phyloP scores from a whole-genome alignment of 257 asterid species.

The Galeopsis tetrahit region DNA sequence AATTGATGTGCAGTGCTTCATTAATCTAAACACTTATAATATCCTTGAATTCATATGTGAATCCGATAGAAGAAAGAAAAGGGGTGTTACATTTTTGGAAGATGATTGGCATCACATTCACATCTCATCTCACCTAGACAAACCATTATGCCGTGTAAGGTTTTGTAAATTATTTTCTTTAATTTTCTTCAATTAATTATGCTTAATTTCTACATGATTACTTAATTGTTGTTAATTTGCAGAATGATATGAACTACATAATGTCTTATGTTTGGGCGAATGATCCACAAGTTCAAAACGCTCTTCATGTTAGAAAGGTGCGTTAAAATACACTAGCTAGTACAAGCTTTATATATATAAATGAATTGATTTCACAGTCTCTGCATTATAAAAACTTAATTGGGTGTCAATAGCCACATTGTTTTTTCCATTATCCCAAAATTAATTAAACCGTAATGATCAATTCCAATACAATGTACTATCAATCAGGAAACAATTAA shows the following conservation, averaged over 20 bases:
- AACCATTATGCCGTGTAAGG: background rate
- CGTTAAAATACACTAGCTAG: too few species aligned
- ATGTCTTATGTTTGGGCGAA: conserved; percentile 35
- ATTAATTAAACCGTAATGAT: background rate
- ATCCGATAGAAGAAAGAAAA: background rate
- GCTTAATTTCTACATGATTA: background rate
- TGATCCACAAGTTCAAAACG: conserved; percentile 32
- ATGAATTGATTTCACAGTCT: too few species aligned
- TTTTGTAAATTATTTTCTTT: too few species aligned
- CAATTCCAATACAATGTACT: too few species aligned
- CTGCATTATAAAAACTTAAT: too few species aligned
- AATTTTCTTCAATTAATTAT: background rate
- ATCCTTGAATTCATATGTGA: background rate
- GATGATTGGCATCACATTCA: background rate
- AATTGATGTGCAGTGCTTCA: background rate
- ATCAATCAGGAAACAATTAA: conserved; percentile 19
- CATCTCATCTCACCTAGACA: background rate
- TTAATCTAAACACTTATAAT: background rate
- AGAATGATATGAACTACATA: background rate
- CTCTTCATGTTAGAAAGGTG: conserved; percentile 40
- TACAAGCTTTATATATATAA: too few species aligned
- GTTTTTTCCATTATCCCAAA: too few species aligned
- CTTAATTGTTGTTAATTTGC: background rate
- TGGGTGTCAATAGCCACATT: too few species aligned
- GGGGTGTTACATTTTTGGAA: background rate